phyloP scores from a whole-genome alignment of 169 alveolate genomes.

The Cryptosporidium tyzzeri region DNA sequence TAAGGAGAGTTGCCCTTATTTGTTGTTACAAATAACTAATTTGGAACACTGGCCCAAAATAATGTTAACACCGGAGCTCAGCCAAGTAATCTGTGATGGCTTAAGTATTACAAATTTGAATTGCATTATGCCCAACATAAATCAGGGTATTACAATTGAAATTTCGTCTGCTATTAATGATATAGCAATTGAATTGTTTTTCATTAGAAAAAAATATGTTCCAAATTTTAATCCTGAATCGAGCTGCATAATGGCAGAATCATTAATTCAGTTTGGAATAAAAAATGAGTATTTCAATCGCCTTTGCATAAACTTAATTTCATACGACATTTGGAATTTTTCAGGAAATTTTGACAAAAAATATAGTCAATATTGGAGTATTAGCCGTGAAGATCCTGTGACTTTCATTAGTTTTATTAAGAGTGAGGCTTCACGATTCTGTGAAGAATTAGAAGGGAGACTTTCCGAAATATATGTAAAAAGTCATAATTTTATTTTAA shows the following conservation, averaged over 20 bases:
- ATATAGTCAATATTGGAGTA: neutral
- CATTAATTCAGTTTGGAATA: conserved; percentile 40
- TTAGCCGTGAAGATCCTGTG: conserved; percentile 23
- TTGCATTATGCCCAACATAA: neutral
- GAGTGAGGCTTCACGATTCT: conserved; percentile 9
- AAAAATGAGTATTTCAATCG: conserved; percentile 28
- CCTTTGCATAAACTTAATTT: conserved; percentile 18
- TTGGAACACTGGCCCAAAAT: conserved; percentile 72
- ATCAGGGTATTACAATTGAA: conserved; percentile 41
- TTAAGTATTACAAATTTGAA: conserved; percentile 36
- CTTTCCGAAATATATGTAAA: conserved; percentile 36
- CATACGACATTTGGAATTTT: conserved; percentile 56
- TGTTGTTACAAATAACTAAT: conserved; percentile 50
- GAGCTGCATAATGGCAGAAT: conserved; percentile 41
- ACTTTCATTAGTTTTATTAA: conserved; percentile 31
- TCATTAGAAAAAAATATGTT: conserved; percentile 40
- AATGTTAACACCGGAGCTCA: conserved; percentile 58
- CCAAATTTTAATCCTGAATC: conserved; percentile 53
- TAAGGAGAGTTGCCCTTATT: conserved; percentile 33
- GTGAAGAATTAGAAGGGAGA: conserved; percentile 23
- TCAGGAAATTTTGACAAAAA: conserved; percentile 15
- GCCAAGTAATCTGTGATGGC: conserved; percentile 14
- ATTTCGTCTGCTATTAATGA: conserved; percentile 31
- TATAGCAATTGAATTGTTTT: conserved; percentile 52
- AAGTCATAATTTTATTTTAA: conserved; percentile 21